A percentile compares a stretch with the other conserved stretches of the same genome.
phyloP scores from a whole-genome alignment of 441 rosid genomes.

The Omphalea diandra region DNA sequence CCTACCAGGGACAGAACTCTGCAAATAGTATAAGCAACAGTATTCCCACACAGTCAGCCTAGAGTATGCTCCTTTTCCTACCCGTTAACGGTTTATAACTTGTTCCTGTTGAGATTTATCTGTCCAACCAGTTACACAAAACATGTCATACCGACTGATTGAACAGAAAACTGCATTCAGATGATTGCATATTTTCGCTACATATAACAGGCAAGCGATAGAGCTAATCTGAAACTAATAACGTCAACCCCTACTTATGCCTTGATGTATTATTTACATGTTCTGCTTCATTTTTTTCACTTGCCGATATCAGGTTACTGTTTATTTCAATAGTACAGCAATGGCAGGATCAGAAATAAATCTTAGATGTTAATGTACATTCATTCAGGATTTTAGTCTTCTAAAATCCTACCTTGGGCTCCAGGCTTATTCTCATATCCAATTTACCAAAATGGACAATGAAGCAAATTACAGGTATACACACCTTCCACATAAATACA shows the following conservation, averaged over 20 bases:
- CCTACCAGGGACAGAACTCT: conserved; percentile 9
- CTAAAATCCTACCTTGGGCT: background rate
- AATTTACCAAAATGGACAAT: conserved; percentile 1
- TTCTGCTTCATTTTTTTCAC: background rate
- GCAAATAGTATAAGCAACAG: conserved; percentile 5
- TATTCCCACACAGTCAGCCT: too few relatives aligned
- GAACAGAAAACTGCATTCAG: conserved; percentile 9
- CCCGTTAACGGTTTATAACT: background rate
- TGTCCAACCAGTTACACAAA: conserved; percentile 9
- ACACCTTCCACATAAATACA: conserved; percentile 46
- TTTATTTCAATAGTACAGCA: background rate
- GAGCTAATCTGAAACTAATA: background rate
- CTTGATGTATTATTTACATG: too few relatives aligned
- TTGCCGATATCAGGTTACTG: background rate
- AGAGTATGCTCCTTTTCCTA: background rate
- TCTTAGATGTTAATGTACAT: background rate
- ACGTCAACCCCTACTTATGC: background rate
- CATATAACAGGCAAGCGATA: background rate
- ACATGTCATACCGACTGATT: conserved; percentile 11
- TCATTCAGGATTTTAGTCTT: background rate
- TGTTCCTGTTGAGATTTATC: conserved; percentile 9
- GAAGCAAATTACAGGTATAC: background rate
- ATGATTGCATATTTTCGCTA: background rate
- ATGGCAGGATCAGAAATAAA: background rate
- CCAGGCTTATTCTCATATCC: background rate